Evolutionary conservation across 345 rosid species (phyloP), one percentile per base, ranked within the genome.

Genomic region (Salix dunnii): DNA sequence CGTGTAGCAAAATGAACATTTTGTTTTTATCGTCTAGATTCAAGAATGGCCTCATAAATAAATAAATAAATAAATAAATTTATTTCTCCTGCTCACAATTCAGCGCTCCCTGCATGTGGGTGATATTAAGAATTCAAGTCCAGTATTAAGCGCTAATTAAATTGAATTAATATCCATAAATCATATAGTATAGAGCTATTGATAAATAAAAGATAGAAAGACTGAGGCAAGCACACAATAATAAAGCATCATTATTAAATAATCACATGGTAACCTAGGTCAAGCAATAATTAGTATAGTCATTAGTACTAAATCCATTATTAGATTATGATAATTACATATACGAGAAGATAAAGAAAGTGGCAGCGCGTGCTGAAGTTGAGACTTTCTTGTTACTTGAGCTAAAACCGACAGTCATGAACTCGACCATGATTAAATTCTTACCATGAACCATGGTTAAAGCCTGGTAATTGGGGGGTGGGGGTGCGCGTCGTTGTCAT

Each of bases 401-500:
- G 9, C 12, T n/a, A n/a, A n/a, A 8, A n/a, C 0, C 7, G 9
- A n/a, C 6, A 42, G 12, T 11, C 27, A 46, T 28, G 17, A 20
- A 35, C 65, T 14, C 23, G 28, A 64, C 46, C 38, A n/a, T 64
- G 68, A 30, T 64, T 64, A 64, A 30, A 30, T 6, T 6, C 17
- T 64, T 31, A 2, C 1, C 8, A 16, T 25, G 25, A 42, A 71
- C 73, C 79, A 49, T 40, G 73, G 76, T 75, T 66, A 30, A 51
- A 3, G 63, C 63, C 4, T 58, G 60, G 60, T 16, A 48, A 48
- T 48, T 2, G 9, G 23, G 13, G 43, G 62, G 21, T 7, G 62
- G 11, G 23, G 61, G 20, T 53, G 62, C 49, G 74, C 36, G 30
- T 62, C 25, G 35, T 71, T 31, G 78, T 69, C 84, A 78, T 72